Evolutionary conservation across 441 rosid genomes (phyloP).

Genomic region (Syzygium syzygioides): DNA sequence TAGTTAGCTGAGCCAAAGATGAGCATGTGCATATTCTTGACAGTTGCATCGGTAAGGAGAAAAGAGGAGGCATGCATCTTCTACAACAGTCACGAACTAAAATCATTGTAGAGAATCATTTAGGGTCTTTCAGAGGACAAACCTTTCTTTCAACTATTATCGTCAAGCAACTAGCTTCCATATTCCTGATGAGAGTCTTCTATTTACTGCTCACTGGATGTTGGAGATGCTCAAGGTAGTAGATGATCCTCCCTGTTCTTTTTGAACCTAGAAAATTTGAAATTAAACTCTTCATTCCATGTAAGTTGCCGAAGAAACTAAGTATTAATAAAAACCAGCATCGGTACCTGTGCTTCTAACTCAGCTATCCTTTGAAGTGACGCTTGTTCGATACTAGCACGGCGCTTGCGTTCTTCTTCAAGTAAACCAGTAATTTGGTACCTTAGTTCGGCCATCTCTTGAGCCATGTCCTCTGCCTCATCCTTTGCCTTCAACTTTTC

Average conservation of each 20-base stretch:
- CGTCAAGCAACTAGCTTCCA: background rate
- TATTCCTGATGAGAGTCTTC: background rate
- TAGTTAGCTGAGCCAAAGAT: background rate
- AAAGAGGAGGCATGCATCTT: background rate
- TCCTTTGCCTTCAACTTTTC: constrained; percentile 78
- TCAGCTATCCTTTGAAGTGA: constrained; percentile 79
- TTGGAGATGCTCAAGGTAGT: constrained; percentile 15
- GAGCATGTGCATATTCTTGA: background rate
- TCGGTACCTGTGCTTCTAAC: constrained; percentile 72
- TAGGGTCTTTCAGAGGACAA: background rate
- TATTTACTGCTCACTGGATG: background rate
- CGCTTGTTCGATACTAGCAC: constrained; percentile 68
- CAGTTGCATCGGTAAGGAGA: background rate
- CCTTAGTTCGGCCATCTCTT: constrained; percentile 95
- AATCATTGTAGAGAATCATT: background rate
- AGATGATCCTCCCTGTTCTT: constrained; percentile 25
- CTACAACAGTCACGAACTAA: background rate
- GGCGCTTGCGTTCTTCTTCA: constrained; percentile 84
- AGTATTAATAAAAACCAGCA: background rate
- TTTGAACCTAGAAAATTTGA: constrained; percentile 36
- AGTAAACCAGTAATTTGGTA: constrained; percentile 73
- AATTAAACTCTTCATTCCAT: background rate
- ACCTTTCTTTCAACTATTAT: background rate
- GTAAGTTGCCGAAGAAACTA: background rate
- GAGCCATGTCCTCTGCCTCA: constrained; percentile 87